Evolutionary conservation across 2,329 filamentous ascomycete genomes (phyloP).

Genomic region (Sclerotinia borealis): DNA sequence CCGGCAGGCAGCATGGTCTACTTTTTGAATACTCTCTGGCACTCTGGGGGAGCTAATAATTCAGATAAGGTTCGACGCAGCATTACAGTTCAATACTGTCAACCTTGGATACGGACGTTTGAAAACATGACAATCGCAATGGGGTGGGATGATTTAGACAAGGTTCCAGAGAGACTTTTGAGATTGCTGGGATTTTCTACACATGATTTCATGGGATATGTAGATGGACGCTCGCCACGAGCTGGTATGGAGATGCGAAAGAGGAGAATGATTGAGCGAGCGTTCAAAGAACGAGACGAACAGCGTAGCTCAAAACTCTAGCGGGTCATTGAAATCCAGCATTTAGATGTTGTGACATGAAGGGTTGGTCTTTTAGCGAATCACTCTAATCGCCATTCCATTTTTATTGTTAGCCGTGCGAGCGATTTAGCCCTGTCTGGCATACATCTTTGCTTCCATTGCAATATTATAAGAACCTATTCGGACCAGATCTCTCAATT

Average conservation of each 20-base stretch:
- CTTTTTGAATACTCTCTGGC: conserved; percentile 31
- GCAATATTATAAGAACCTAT: not conserved
- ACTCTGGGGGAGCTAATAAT: conserved; percentile 28
- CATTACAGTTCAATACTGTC: conserved; percentile 30
- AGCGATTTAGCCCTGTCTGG: not conserved
- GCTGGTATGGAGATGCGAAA: conserved; percentile 30
- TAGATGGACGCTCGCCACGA: conserved; percentile 27
- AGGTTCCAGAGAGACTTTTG: conserved; percentile 25
- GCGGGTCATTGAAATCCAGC: not conserved
- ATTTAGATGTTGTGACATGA: not conserved
- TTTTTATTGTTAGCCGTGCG: not conserved
- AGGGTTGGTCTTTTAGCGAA: not conserved
- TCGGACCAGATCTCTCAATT: too few species aligned
- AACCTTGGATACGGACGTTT: conserved; percentile 35
- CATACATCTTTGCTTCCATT: not conserved
- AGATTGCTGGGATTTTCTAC: conserved; percentile 28
- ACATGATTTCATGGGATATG: conserved; percentile 30
- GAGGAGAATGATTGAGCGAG: conserved; percentile 29
- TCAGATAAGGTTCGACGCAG: conserved; percentile 20
- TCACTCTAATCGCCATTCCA: not conserved
- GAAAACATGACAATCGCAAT: conserved; percentile 36
- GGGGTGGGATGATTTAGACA: conserved; percentile 30
- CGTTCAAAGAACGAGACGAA: conserved; percentile 13
- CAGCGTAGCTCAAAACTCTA: conserved; percentile 3
- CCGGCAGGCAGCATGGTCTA: conserved; percentile 29